Conservation (phyloP, 2,329 filamentous ascomycete species). For the Penicillium frequentans region DNA sequence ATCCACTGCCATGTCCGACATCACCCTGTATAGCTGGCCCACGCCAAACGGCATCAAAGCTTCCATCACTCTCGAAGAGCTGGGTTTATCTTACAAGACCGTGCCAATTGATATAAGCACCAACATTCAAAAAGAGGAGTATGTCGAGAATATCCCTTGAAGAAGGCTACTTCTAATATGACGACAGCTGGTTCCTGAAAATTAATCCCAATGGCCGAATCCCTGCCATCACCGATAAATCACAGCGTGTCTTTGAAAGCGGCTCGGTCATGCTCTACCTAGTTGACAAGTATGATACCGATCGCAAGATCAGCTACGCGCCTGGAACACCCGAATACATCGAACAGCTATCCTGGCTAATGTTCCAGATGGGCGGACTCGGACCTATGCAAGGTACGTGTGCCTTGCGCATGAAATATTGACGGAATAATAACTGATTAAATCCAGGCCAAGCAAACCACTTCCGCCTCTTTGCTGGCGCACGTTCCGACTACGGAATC, state of each 20-base stretch:
- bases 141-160: not conserved
- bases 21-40: slow-evolving; percentile 32
- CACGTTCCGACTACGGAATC: slow-evolving; percentile 47
- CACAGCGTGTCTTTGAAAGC: slow-evolving; percentile 46
- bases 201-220: slow-evolving; percentile 54
- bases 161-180: not conserved
- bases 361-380: slow-evolving; percentile 45
- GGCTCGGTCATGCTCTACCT: slow-evolving; percentile 50
- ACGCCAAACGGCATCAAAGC: slow-evolving; percentile 39
- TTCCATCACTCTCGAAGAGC: slow-evolving; percentile 40
- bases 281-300: slow-evolving; percentile 44
- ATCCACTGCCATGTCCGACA: slow-evolving; percentile 24
- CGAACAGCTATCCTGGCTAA: slow-evolving; percentile 48
- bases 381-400: slow-evolving; percentile 43
- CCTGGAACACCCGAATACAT: slow-evolving; percentile 45
- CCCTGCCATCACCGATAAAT: slow-evolving; percentile 45
- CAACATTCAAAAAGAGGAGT: slow-evolving; percentile 46
- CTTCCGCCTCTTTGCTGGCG: slow-evolving; percentile 46
- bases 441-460: slow-evolving; percentile 47
- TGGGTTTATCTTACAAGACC: slow-evolving; percentile 33
- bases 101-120: slow-evolving; percentile 45
- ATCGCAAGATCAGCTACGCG: slow-evolving; percentile 44
- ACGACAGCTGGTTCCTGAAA: slow-evolving; percentile 42
- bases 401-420: too few relatives aligned
- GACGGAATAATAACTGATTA: not conserved